Percentiles rank a stretch among this genome's conserved stretches.
Conservation (phyloP, 192 early-diverging fungal genomes). For the Coemansia guatemalensis region DNA sequence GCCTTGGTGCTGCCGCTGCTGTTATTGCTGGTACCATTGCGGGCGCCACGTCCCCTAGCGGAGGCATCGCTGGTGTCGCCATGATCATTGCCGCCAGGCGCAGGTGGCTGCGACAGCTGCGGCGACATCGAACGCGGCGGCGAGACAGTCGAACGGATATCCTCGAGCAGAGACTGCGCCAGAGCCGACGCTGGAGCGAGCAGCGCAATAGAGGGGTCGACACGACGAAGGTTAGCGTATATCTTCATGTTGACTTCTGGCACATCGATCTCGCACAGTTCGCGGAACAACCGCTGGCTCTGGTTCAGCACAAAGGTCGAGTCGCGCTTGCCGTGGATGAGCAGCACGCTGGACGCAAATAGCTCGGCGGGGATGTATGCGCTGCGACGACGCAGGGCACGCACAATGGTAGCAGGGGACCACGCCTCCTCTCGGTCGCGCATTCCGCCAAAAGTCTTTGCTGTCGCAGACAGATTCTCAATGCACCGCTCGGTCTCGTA, state of each 20-base stretch:
- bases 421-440: conserved; percentile 44
- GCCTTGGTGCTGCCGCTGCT: background rate
- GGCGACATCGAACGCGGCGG: background rate
- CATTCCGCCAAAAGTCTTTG: conserved; percentile 27
- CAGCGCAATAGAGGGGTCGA: conserved; percentile 52
- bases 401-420: conserved; percentile 46
- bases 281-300: conserved; percentile 51
- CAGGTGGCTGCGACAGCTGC: background rate
- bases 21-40: background rate
- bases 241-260: conserved; percentile 55
- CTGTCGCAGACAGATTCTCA: conserved; percentile 44
- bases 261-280: conserved; percentile 48
- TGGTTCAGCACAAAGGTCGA: conserved; percentile 52
- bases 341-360: conserved; percentile 41
- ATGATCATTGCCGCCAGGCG: conserved; percentile 1
- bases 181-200: conserved; percentile 47
- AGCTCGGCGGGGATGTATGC: conserved; percentile 40
- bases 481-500: conserved; percentile 53
- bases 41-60: background rate
- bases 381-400: conserved; percentile 38
- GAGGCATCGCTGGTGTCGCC: background rate
- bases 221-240: conserved; percentile 50
- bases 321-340: conserved; percentile 50
- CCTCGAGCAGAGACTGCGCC: conserved; percentile 50
- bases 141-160: conserved; percentile 45